phyloP scores from a whole-genome alignment of 78 protist species.

The Guillardia theta region DNA sequence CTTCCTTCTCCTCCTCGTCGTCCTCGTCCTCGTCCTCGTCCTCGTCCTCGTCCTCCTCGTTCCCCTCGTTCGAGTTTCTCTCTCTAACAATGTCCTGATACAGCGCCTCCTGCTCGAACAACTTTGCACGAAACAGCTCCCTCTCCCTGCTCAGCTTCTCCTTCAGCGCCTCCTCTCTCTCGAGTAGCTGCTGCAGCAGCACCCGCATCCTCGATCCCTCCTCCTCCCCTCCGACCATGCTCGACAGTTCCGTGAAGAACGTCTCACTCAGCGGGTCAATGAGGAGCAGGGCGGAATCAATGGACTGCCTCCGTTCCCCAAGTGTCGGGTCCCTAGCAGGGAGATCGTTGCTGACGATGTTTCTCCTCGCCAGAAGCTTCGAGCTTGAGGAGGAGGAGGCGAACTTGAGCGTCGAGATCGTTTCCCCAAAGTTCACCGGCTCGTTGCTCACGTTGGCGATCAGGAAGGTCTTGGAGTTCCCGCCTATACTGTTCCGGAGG shows the following conservation, averaged over 20 bases:
- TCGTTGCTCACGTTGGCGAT: background rate
- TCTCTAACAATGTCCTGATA: too few species aligned
- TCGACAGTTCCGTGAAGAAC: background rate
- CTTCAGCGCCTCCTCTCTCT: background rate
- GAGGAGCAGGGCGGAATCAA: too few species aligned
- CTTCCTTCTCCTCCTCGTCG: background rate
- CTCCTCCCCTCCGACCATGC: background rate
- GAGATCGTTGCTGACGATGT: too few species aligned
- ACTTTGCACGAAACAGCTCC: too few species aligned
- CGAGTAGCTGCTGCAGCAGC: background rate
- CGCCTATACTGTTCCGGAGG: background rate
- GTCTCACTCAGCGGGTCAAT: too few species aligned
- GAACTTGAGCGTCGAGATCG: background rate
- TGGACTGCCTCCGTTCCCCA: background rate
- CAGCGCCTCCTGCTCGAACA: too few species aligned
- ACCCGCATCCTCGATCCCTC: background rate
- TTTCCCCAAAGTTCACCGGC: background rate
- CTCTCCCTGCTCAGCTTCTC: background rate
- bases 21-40: background rate
- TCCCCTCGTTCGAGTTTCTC: background rate
- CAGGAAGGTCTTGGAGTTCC: slow-evolving; percentile 20
- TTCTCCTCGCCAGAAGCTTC: too few species aligned
- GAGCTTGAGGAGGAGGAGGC: too few species aligned
- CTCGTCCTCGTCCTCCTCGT: background rate
- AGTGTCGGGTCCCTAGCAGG: too few species aligned